A percentile compares a stretch with the other conserved stretches of the same genome.
Evolutionary conservation across 1,284 basidiomycete species (phyloP).

Genomic region (Irpex rosettiformis): DNA sequence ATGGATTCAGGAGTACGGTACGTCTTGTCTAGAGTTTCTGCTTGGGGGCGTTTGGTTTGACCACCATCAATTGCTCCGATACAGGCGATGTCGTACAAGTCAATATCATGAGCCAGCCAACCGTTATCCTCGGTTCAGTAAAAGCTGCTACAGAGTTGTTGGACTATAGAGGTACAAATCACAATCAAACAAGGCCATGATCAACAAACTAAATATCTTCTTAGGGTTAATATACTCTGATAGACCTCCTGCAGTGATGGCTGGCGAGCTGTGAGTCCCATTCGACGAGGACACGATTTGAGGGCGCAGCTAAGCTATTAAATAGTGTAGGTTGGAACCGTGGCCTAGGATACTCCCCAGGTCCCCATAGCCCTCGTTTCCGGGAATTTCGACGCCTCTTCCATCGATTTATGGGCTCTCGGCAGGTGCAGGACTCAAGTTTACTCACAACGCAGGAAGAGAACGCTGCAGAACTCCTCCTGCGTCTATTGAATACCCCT

Average conservation of each 20-base stretch:
- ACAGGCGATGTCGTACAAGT: constrained; percentile 29
- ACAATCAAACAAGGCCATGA: neutral
- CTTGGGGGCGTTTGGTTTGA: too few species aligned
- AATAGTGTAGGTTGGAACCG: constrained; percentile 39
- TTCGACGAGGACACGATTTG: neutral
- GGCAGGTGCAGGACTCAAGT: constrained; percentile 24
- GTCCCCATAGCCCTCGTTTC: constrained; percentile 35
- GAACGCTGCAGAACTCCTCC: constrained; percentile 29
- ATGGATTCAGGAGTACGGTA: constrained; percentile 31
- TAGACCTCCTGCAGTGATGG: constrained; percentile 37
- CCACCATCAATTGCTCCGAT: neutral
- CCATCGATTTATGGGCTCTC: constrained; percentile 36
- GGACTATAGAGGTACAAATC: constrained; percentile 24
- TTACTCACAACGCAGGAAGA: constrained; percentile 29
- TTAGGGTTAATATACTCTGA: constrained; percentile 38
- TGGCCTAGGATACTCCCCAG: constrained; percentile 37
- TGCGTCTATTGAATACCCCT: constrained; percentile 29
- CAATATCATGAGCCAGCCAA: constrained; percentile 28
- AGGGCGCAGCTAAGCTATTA: neutral
- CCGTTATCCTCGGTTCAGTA: constrained; percentile 28
- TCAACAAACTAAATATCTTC: constrained; percentile 13
- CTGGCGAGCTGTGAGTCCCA: constrained; percentile 37
- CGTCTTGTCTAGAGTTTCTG: too few species aligned
- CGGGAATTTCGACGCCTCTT: constrained; percentile 38
- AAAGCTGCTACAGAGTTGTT: constrained; percentile 30